A percentile compares a stretch with the other conserved stretches of the same genome.
Evolutionary conservation across 2,329 filamentous ascomycete species (phyloP).

Genomic region (Westerdykella ornata): DNA sequence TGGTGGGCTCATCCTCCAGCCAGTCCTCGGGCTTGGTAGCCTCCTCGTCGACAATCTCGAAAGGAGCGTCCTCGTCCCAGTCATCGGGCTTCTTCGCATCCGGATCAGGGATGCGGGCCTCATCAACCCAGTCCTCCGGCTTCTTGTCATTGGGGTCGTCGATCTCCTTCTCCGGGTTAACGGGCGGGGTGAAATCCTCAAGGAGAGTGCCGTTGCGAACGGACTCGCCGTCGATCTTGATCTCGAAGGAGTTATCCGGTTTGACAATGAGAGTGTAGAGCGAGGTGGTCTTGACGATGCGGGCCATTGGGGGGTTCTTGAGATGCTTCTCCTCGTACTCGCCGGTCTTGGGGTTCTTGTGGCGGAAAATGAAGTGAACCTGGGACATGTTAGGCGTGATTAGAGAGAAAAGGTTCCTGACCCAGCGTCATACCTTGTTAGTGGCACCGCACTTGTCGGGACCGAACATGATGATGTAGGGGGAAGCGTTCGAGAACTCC

Average conservation of each 20-base stretch:
- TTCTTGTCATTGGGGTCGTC: slow-evolving; percentile 90
- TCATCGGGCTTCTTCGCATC: slow-evolving; percentile 94
- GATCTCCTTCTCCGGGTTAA: slow-evolving; percentile 93
- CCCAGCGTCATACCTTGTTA: slow-evolving; percentile 68
- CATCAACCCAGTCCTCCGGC: slow-evolving; percentile 93
- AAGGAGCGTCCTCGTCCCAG: slow-evolving; percentile 98
- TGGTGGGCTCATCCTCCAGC: slow-evolving; percentile 81
- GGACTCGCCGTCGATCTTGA: slow-evolving; percentile 84
- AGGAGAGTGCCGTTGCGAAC: slow-evolving; percentile 86
- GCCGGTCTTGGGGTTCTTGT: slow-evolving; percentile 99
- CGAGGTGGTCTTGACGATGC: slow-evolving; percentile 84
- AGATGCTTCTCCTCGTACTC: slow-evolving; percentile 99
- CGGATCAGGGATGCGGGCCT: slow-evolving; percentile 83
- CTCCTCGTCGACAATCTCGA: slow-evolving; percentile 89
- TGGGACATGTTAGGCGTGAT: slow-evolving; percentile 24
- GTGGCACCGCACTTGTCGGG: slow-evolving; percentile 98
- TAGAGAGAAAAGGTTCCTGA: slow-evolving; percentile 3
- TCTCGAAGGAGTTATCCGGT: slow-evolving; percentile 90
- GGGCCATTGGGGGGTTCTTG: slow-evolving; percentile 71
- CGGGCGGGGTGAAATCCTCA: slow-evolving; percentile 86
- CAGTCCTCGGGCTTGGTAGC: slow-evolving; percentile 90
- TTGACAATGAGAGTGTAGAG: slow-evolving; percentile 96
- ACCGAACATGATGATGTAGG: slow-evolving; percentile 99
- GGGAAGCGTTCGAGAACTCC: slow-evolving; percentile 95
- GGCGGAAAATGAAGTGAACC: slow-evolving; percentile 95